Percentiles rank a stretch among this genome's conserved stretches.
Evolutionary conservation across 2,329 filamentous ascomycete genomes (phyloP).

Genomic region (Lachnellula arida): DNA sequence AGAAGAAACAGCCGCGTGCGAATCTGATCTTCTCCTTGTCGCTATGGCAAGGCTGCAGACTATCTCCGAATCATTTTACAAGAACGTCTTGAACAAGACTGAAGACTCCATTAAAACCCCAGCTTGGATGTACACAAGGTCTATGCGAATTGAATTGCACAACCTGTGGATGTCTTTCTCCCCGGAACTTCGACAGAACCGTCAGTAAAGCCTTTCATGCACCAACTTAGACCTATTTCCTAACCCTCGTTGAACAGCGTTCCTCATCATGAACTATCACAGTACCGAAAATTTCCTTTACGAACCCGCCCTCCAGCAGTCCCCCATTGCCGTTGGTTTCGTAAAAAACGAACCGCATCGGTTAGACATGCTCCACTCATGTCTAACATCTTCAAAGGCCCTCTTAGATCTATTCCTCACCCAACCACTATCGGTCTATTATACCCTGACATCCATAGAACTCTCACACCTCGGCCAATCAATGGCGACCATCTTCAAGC

Average conservation of each 20-base stretch:
- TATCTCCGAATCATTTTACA: slow-evolving; percentile 13
- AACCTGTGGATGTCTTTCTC: slow-evolving; percentile 14
- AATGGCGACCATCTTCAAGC: slow-evolving; percentile 34
- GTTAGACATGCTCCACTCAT: slow-evolving; percentile 20
- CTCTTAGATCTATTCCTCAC: slow-evolving; percentile 11
- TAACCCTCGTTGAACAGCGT: neutral
- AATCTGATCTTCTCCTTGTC: slow-evolving; percentile 19
- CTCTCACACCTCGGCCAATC: slow-evolving; percentile 34
- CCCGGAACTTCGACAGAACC: slow-evolving; percentile 13
- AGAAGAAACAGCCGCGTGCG: slow-evolving; percentile 9
- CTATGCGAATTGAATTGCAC: slow-evolving; percentile 11
- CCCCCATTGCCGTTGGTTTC: slow-evolving; percentile 4
- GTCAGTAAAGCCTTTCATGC: slow-evolving; percentile 11
- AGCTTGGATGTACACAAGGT: slow-evolving; percentile 18
- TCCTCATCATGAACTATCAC: slow-evolving; percentile 13
- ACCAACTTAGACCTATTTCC: neutral
- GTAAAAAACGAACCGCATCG: slow-evolving; percentile 9
- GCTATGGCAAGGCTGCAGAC: slow-evolving; percentile 15
- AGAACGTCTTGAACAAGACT: slow-evolving; percentile 8
- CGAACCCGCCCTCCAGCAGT: slow-evolving; percentile 14
- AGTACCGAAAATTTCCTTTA: slow-evolving; percentile 16
- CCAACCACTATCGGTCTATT: slow-evolving; percentile 5
- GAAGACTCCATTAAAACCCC: slow-evolving; percentile 8
- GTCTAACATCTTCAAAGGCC: slow-evolving; percentile 12
- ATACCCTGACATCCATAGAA: slow-evolving; percentile 6